Base-by-base conservation (phyloP, 2,329 filamentous ascomycete genomes). In the Scedosporium boydii region DNA sequence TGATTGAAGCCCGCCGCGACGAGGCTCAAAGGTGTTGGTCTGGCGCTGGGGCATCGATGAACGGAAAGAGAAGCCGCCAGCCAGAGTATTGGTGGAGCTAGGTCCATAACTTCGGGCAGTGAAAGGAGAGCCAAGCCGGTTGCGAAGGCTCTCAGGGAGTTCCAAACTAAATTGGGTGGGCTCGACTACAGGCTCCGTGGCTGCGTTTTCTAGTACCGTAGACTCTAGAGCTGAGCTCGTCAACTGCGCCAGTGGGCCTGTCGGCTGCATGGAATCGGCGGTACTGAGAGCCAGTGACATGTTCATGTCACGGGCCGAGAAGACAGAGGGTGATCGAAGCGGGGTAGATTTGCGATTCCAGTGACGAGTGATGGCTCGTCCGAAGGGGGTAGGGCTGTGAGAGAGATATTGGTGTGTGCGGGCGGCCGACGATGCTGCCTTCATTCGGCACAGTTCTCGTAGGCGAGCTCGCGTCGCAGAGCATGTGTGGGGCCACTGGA, bases 401-500 rank as follows among this genome's bases (percentile, higher is more conserved):
- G 82, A 79, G 68, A 80, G 76, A 71, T 77, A 82, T 34, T 73
- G 78, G 64, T 74, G 72, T 63, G 72, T 76, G 63, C 76, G 78
- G 29, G 73, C 75, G 63, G 73, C 76, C 67, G 74, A 78, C 55
- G 72, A 72, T 41, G 75, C 74, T 60, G 80, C 78, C 69, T 81
- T 83, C 55, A 78, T 73, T 70, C 81, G 84, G 73, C 86, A 89
- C 16, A 89, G 76, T 63, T 87, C 83, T 60, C 86, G 77, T 2
- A 89, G 76, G 63, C 87, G 83, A 57, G 79, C 80, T 41, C 86
- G 79, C 16, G 86, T 88, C 9, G 85, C 82, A 57, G 82, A 82
- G 67, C 80, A 82, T 3, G 83, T 86, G 70, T 88, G 85, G 27
- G 85, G 84, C 86, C 86, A 88, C 66, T 82, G 76, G 44, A 84